Base-by-base conservation (phyloP, 1,139 yeast genomes). In the Geotrichum fermentans region DNA sequence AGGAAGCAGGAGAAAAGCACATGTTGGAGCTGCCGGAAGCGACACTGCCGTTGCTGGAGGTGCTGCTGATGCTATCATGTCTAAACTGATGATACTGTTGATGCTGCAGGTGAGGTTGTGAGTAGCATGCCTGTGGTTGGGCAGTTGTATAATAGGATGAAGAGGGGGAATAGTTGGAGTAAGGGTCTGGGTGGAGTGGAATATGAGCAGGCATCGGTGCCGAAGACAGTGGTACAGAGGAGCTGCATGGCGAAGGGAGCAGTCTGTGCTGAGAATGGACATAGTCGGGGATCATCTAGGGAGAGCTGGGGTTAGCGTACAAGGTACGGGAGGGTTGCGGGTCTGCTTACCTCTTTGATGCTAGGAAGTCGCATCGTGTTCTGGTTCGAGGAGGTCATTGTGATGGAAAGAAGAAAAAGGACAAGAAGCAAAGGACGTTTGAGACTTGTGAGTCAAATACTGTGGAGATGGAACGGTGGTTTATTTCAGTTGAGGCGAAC, bases 251-350 rank as follows among this genome's bases (percentile, higher is more conserved):
- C 21, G n/a, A 16, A 28, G 10, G 13, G 33, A 1, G 33, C 11
- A 28, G 33, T 16, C 11, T 14, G 13, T 29, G 43, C 11, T 17
- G n/a, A n/a, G n/a, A n/a, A n/a, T 26, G 29, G 16, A 28, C 29
- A 18, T 39, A 39, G 16, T 39, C 34, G 7, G 43, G 43, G 18
- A 39, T 39, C 43, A 39, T 39, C 43, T 39, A 20, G 17, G 29
- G 29, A 17, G n/a, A n/a, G n/a, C n/a, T n/a, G n/a, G n/a, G 34
- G 7, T 16, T 8, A 16, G n/a, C 18, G n/a, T n/a, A 14, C 16
- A 17, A 21, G 13, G 29, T 14, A 18, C 8, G 18, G 18, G 4
- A 33, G 28, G 28, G 20, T 36, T 34, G 28, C 16, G 24, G n/a
- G 14, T n/a, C 17, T 17, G 17, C 43, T 10, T 29, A 39, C 43